These are phyloP conservation scores for Cladosporium velox DNA, from an alignment of 2,329 filamentous ascomycete genomes.

Conservation along the genomic window DNA sequence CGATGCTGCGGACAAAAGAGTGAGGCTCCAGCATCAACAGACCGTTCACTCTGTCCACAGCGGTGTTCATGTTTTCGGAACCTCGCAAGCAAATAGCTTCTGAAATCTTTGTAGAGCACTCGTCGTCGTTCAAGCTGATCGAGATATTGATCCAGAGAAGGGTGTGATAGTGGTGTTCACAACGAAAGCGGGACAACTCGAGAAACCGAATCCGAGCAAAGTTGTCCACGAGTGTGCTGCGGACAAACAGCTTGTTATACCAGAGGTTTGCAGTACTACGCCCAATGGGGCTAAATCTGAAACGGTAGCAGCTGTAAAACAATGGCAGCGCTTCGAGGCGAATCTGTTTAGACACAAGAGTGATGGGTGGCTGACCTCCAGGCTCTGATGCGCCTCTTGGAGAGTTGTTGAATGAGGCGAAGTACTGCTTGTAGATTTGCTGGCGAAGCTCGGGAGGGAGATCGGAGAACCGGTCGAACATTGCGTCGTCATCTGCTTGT, in stretches of 20 bases:
- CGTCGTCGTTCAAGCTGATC: background rate
- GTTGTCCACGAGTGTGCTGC: background rate
- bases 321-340: background rate
- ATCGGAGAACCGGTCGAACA: background rate
- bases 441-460: background rate
- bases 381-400: no score
- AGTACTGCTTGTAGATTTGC: background rate
- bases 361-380: background rate
- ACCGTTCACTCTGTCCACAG: background rate
- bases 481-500: background rate
- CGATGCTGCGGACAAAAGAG: background rate
- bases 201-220: background rate
- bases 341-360: background rate
- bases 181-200: background rate
- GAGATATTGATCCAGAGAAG: background rate
- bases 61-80: no score
- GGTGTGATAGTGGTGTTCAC: background rate
- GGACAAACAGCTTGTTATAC: no score
- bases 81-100: background rate
- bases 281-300: background rate
- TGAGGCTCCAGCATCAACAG: background rate
- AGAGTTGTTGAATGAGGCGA: background rate
- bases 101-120: background rate
- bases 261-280: no score
- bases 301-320: background rate